A percentile compares a stretch with the other conserved stretches of the same genome.
These are phyloP conservation scores for Yamadazyma philogaea DNA, from an alignment of 805 yeast genomes.

Conservation along the genomic window DNA sequence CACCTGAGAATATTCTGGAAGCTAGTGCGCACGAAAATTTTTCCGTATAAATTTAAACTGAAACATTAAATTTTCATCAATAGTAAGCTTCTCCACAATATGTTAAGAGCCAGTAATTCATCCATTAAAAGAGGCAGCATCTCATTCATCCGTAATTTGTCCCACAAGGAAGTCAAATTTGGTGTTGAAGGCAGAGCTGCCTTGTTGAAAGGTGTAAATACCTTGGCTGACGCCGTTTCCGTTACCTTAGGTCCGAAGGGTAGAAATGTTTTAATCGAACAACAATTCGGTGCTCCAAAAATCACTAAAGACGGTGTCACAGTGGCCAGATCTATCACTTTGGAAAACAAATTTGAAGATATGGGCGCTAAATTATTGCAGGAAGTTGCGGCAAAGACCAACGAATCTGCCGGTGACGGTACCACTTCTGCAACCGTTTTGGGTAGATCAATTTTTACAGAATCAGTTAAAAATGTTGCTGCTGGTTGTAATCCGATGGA, in stretches of 20 bases:
- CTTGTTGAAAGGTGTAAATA: slow-evolving; percentile 86
- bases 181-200: slow-evolving; percentile 98
- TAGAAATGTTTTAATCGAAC: slow-evolving; percentile 94
- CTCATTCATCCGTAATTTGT: slow-evolving; percentile 44
- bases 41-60: slow-evolving; percentile 9
- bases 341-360: slow-evolving; percentile 90
- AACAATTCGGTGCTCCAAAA: slow-evolving; percentile 94
- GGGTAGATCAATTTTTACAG: slow-evolving; percentile 93
- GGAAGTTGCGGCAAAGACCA: slow-evolving; percentile 96
- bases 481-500: slow-evolving; percentile 99
- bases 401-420: slow-evolving; percentile 98
- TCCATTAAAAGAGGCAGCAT: slow-evolving; percentile 7
- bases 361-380: slow-evolving; percentile 93
- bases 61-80: neutral
- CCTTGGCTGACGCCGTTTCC: slow-evolving; percentile 92
- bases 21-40: slow-evolving; percentile 14
- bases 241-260: slow-evolving; percentile 98
- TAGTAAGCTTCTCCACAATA: slow-evolving; percentile 3
- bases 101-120: slow-evolving; percentile 12
- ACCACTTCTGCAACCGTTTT: slow-evolving; percentile 96
- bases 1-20: slow-evolving; percentile 15
- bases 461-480: slow-evolving; percentile 93
- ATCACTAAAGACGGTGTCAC: slow-evolving; percentile 99
- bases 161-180: slow-evolving; percentile 92
- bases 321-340: slow-evolving; percentile 80